phyloP scores from a whole-genome alignment of 192 early-diverging fungal genomes.

The Cetraspora pellucida region DNA sequence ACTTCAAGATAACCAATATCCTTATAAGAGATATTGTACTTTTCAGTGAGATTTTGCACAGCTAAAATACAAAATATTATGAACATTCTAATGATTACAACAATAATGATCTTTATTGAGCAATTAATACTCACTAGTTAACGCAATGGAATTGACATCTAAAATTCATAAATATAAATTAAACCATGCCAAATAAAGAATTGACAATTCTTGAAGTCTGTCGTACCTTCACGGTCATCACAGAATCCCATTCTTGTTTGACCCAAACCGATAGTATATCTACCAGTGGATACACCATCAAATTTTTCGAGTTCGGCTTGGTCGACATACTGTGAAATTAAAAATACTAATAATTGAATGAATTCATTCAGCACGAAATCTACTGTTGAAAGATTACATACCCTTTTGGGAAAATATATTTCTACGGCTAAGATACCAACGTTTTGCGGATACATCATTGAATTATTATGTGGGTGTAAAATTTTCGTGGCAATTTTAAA shows the following conservation, averaged over 20 bases:
- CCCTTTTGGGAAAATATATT: conserved; percentile 55
- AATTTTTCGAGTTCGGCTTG: conserved; percentile 76
- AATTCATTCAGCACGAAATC: conserved; percentile 13
- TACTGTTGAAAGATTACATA: conserved; percentile 37
- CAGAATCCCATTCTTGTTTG: conserved; percentile 93
- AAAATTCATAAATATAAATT: not conserved
- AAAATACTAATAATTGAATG: not conserved
- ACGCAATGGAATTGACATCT: conserved; percentile 85
- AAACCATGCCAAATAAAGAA: not conserved
- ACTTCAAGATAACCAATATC: conserved; percentile 95
- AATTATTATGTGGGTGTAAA: too few relatives aligned
- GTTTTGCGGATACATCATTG: conserved; percentile 43
- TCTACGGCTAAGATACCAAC: conserved; percentile 52
- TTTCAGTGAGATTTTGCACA: conserved; percentile 90
- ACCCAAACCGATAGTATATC: conserved; percentile 98
- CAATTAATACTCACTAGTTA: conserved; percentile 68
- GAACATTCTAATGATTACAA: not conserved
- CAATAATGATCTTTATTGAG: not conserved
- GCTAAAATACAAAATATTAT: conserved; percentile 47
- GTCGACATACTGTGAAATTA: conserved; percentile 52
- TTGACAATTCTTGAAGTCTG: not conserved
- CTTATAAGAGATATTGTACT: conserved; percentile 83
- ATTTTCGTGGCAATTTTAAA: too few relatives aligned
- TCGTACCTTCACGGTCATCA: conserved; percentile 82
- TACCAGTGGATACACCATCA: conserved; percentile 92